phyloP scores from a whole-genome alignment of 2,329 filamentous ascomycete genomes.

The Neofusicoccum umdonicola region DNA sequence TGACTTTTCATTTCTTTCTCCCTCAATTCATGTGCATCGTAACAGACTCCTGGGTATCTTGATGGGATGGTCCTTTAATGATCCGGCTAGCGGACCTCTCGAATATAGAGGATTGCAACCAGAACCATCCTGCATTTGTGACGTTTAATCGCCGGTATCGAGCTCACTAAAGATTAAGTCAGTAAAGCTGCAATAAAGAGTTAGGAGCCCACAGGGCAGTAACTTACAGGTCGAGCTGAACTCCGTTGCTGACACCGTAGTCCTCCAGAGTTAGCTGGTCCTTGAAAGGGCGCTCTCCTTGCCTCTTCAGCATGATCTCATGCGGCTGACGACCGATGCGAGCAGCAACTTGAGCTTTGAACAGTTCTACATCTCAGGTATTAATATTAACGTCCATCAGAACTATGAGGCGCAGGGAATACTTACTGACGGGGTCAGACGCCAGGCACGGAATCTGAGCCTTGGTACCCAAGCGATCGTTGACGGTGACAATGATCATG shows the following conservation, averaged over 20 bases:
- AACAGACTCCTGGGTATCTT: conserved; percentile 2
- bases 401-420: not conserved
- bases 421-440: conserved; percentile 69
- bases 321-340: conserved; percentile 85
- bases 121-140: not conserved
- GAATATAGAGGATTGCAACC: not conserved
- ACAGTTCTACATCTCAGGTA: conserved; percentile 52
- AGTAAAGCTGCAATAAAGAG: not conserved
- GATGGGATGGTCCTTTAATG: not conserved
- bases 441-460: conserved; percentile 87
- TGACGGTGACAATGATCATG: conserved; percentile 92
- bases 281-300: conserved; percentile 92
- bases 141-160: conserved; percentile 19
- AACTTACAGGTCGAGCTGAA: conserved; percentile 54
- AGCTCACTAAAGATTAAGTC: conserved; percentile 13
- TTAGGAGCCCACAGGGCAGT: not conserved
- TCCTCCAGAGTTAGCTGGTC: conserved; percentile 84
- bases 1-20: not conserved
- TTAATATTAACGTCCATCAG: conserved; percentile 15
- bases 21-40: not conserved
- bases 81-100: not conserved
- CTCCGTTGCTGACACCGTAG: conserved; percentile 91
- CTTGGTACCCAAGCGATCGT: conserved; percentile 95
- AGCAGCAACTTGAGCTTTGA: conserved; percentile 89
- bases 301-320: conserved; percentile 87